These are phyloP conservation scores for Claviceps monticola DNA, from an alignment of 2,329 filamentous ascomycete species.

Conservation along the genomic window DNA sequence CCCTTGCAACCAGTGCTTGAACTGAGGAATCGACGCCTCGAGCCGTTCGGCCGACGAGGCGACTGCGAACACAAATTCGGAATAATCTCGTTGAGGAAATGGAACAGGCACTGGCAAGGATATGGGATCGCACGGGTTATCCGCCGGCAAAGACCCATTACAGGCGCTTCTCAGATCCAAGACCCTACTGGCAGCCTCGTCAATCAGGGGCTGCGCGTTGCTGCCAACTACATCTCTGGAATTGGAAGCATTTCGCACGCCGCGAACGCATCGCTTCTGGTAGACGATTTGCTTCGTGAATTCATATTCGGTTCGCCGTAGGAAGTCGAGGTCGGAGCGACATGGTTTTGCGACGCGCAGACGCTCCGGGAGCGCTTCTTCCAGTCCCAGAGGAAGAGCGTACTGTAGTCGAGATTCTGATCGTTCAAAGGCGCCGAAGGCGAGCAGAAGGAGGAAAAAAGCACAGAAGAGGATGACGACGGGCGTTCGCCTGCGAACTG, in stretches of 20 bases:
- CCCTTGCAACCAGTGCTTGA: conserved; percentile 41
- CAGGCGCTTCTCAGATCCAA: conserved; percentile 16
- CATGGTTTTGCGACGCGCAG: conserved; percentile 11
- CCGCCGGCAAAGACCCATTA: conserved; percentile 5
- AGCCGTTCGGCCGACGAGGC: conserved; percentile 39
- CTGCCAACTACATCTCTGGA: conserved; percentile 25
- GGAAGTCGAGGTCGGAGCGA: conserved; percentile 15
- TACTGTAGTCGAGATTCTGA: conserved; percentile 6
- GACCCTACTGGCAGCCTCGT: conserved; percentile 14
- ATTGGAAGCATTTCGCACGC: conserved; percentile 17
- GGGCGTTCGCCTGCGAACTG: conserved; percentile 1
- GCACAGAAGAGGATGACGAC: background rate
- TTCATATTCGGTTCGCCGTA: conserved; percentile 16
- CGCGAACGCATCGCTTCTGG: conserved; percentile 29
- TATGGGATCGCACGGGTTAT: conserved; percentile 26
- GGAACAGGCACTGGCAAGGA: conserved; percentile 31
- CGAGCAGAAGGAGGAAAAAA: conserved; percentile 1
- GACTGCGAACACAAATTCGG: conserved; percentile 42
- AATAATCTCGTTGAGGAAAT: conserved; percentile 28
- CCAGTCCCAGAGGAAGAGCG: conserved; percentile 10
- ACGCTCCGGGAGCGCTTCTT: conserved; percentile 10
- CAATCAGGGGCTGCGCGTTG: conserved; percentile 23
- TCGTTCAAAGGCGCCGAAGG: conserved; percentile 3
- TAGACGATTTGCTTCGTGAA: conserved; percentile 30
- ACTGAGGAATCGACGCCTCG: conserved; percentile 33